A percentile compares a stretch with the other conserved stretches of the same genome.
Evolutionary conservation across 305 asterid species (phyloP).

Genomic region (Solanum hybrid): DNA sequence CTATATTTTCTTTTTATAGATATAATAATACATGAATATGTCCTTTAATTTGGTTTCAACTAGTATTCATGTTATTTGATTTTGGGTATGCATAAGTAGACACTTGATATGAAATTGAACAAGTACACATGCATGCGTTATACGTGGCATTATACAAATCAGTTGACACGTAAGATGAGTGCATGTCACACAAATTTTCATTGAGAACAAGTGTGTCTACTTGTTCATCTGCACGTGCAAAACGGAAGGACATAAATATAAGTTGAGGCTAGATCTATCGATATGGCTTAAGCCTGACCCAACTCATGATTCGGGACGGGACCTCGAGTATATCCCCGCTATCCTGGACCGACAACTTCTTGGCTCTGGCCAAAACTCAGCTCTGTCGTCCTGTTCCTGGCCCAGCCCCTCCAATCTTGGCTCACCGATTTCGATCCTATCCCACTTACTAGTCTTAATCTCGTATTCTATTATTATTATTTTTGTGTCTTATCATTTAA

Average conservation of each 20-base stretch:
- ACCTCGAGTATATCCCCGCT: not conserved
- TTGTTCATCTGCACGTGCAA: not conserved
- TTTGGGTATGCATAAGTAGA: not conserved
- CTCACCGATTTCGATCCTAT: not conserved
- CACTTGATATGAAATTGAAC: not conserved
- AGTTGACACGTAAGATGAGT: not conserved
- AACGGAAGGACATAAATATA: not conserved
- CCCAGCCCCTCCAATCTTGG: not conserved
- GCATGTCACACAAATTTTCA: rapidly evolving
- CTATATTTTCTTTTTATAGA: not conserved
- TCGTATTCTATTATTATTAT: not conserved
- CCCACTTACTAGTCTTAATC: not conserved
- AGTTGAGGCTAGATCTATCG: not conserved
- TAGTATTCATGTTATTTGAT: not conserved
- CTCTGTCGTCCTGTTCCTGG: not conserved
- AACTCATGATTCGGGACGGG: not conserved
- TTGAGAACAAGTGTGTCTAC: rapidly evolving
- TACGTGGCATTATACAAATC: not conserved
- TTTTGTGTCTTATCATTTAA: rapidly evolving
- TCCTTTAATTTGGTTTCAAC: not conserved
- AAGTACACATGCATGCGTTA: rapidly evolving
- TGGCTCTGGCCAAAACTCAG: rapidly evolving
- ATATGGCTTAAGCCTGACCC: not conserved
- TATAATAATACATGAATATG: not conserved
- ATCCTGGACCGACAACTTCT: not conserved